Conservation (phyloP, 257 asterid species). For the Gentiana dahurica region DNA sequence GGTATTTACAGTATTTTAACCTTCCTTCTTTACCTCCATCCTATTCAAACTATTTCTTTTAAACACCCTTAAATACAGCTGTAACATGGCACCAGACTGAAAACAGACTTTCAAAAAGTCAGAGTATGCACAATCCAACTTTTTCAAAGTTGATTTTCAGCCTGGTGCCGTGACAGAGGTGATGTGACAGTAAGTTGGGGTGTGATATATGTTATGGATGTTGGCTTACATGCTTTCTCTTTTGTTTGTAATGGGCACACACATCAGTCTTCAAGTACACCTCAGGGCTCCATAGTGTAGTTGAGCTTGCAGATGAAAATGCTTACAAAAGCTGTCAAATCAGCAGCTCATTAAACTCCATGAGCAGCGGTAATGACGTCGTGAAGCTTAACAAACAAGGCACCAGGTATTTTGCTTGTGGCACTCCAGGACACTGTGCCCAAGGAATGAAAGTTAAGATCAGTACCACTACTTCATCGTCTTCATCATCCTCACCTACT, state of each 20-base stretch:
- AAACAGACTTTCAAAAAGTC: too few relatives aligned
- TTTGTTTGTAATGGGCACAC: neutral
- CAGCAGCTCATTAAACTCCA: conserved; percentile 33
- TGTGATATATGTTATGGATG: neutral
- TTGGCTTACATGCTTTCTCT: neutral
- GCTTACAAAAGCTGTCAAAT: conserved; percentile 58
- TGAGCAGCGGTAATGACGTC: conserved; percentile 41
- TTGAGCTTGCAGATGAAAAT: conserved; percentile 49
- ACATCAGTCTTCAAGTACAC: conserved; percentile 54
- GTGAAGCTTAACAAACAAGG: conserved; percentile 62
- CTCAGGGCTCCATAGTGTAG: conserved; percentile 63
- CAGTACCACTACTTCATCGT: conserved; percentile 25
- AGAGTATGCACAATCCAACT: too few relatives aligned
- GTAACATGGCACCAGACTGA: too few relatives aligned
- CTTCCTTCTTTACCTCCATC: neutral
- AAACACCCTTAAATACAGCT: too few relatives aligned
- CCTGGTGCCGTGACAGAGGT: too few relatives aligned
- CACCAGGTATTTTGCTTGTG: conserved; percentile 69
- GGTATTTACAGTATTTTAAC: conserved; percentile 17
- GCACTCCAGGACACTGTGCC: conserved; percentile 66
- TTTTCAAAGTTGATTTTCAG: too few relatives aligned
- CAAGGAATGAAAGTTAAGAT: conserved; percentile 84
- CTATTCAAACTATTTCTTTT: too few relatives aligned
- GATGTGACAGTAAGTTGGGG: too few relatives aligned
- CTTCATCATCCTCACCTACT: conserved; percentile 17